These are phyloP conservation scores for Microascus cirrosus DNA, from an alignment of 2,329 filamentous ascomycete species.

Conservation along the genomic window DNA sequence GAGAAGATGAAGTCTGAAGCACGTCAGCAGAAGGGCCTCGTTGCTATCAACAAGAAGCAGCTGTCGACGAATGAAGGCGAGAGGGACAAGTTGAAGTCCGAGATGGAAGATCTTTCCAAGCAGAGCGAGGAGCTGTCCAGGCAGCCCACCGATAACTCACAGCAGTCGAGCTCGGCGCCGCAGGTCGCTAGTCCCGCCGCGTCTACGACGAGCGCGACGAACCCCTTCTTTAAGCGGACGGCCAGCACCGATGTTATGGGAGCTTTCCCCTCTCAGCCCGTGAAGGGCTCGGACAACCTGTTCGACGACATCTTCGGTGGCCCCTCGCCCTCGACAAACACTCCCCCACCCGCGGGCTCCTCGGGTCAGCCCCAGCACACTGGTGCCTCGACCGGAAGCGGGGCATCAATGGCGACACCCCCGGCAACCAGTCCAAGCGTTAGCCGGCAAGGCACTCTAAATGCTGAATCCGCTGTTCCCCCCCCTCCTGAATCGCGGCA, in stretches of 20 bases:
- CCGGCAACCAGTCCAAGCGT: constrained; percentile 52
- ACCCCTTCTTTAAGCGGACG: constrained; percentile 82
- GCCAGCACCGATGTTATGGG: constrained; percentile 50
- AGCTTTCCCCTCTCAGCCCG: constrained; percentile 36
- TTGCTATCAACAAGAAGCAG: constrained; percentile 98
- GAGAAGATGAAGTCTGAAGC: constrained; percentile 90
- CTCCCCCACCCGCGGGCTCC: neutral
- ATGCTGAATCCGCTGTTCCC: constrained; percentile 33
- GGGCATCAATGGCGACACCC: constrained; percentile 39
- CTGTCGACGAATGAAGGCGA: constrained; percentile 80
- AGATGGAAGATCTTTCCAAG: constrained; percentile 59
- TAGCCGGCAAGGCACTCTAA: constrained; percentile 48
- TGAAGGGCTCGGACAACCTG: constrained; percentile 47
- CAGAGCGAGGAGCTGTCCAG: constrained; percentile 47
- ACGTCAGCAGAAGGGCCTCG: constrained; percentile 88
- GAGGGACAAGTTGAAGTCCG: constrained; percentile 73
- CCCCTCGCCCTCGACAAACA: constrained; percentile 16
- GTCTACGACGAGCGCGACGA: constrained; percentile 66
- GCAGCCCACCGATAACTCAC: constrained; percentile 40
- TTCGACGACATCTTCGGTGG: constrained; percentile 79
- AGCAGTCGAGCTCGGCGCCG: constrained; percentile 26
- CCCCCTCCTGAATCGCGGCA: constrained; percentile 62
- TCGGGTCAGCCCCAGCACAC: constrained; percentile 38
- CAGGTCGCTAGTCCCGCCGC: constrained; percentile 58
- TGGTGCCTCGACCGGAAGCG: constrained; percentile 41